Conservation (phyloP, 768 basidiomycete species). For the Amanita molliuscula region DNA sequence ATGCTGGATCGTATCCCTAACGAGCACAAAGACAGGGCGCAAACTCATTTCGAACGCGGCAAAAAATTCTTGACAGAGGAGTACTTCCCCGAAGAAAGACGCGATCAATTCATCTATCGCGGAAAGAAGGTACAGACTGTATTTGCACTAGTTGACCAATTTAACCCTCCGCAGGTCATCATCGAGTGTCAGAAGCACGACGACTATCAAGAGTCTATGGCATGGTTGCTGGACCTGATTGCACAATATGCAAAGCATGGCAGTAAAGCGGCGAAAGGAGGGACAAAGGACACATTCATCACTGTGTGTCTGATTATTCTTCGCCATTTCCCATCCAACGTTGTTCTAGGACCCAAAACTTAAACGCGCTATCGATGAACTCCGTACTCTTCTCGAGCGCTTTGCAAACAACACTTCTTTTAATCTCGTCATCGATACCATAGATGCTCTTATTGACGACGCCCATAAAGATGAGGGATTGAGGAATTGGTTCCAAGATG, state of each 20-base stretch:
- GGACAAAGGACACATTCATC: conserved; percentile 7
- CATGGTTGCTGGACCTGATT: conserved; percentile 59
- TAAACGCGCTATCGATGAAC: conserved; percentile 44
- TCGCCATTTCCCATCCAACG: not conserved
- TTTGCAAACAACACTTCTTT: conserved; percentile 74
- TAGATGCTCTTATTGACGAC: conserved; percentile 65
- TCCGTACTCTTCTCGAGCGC: conserved; percentile 80
- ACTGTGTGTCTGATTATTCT: not conserved
- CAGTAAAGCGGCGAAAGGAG: conserved; percentile 14
- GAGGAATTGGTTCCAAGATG: conserved; percentile 55
- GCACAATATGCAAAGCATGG: conserved; percentile 55
- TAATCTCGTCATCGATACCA: conserved; percentile 57
- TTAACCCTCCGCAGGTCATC: conserved; percentile 39
- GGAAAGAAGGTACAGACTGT: conserved; percentile 66
- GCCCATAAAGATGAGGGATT: conserved; percentile 67
- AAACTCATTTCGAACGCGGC: conserved; percentile 45
- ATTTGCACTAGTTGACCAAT: not conserved
- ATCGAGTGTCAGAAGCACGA: conserved; percentile 89
- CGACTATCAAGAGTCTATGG: conserved; percentile 75
- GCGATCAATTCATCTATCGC: conserved; percentile 89
- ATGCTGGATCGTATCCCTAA: conserved; percentile 48
- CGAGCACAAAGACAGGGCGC: conserved; percentile 49
- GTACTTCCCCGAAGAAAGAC: conserved; percentile 82
- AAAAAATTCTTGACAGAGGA: conserved; percentile 70
- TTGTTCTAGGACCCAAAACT: conserved; percentile 40